A percentile compares a stretch with the other conserved stretches of the same genome.
Conservation (phyloP, 352 stramenopile species). For the Phytophthora megakarya region DNA sequence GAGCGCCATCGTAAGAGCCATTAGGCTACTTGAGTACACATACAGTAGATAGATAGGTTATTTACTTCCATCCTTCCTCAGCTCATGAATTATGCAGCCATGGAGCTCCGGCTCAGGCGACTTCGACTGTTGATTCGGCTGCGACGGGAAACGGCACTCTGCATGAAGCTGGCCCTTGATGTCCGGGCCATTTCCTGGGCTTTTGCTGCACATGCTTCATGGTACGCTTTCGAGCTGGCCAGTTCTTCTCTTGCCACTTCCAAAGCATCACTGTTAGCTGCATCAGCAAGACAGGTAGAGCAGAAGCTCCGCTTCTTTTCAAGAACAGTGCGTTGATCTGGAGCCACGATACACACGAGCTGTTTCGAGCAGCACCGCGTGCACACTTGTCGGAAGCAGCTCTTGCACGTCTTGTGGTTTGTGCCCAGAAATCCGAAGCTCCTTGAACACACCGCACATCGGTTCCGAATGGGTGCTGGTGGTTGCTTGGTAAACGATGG, state of each 20-base stretch:
- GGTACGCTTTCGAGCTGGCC: constrained; percentile 29
- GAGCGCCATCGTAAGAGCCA: constrained; percentile 6
- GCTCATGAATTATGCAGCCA: constrained; percentile 4
- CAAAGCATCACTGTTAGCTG: constrained; percentile 37
- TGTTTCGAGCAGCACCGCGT: constrained; percentile 38
- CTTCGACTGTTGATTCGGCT: constrained; percentile 29
- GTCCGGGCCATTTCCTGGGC: constrained; percentile 26
- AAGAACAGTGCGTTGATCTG: constrained; percentile 35
- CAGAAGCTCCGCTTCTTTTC: constrained; percentile 42
- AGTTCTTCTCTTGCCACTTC: constrained; percentile 44
- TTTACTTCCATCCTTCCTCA: not conserved
- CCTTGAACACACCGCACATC: constrained; percentile 36
- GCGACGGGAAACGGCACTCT: constrained; percentile 28
- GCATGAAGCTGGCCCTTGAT: constrained; percentile 23
- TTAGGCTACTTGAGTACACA: constrained; percentile 4
- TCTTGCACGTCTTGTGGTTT: constrained; percentile 40
- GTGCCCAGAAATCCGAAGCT: constrained; percentile 41
- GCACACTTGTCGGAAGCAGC: constrained; percentile 38
- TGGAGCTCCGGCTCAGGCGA: constrained; percentile 16
- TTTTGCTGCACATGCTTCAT: constrained; percentile 27
- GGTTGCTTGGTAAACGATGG: constrained; percentile 16
- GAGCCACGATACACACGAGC: constrained; percentile 37
- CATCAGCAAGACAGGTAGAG: constrained; percentile 37
- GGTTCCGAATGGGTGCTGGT: constrained; percentile 7
- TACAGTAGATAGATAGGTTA: not conserved